Evolutionary conservation across 805 yeast genomes (phyloP).

Genomic region (Wickerhamiella hasegawae): DNA sequence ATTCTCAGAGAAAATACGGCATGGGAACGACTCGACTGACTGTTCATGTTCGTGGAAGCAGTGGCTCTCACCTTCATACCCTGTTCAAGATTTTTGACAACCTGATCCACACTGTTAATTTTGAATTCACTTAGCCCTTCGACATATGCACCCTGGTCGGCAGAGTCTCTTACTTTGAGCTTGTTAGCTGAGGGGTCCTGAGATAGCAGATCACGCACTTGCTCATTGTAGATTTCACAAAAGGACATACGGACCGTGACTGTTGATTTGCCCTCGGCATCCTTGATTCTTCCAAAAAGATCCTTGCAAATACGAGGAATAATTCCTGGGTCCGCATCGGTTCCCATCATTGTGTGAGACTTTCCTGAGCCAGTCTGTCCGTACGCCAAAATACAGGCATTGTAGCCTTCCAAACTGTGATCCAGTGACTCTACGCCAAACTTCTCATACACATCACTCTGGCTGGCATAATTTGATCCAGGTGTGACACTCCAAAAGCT

Average conservation of each 20-base stretch:
- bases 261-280: conserved; percentile 23
- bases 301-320: conserved; percentile 45
- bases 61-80: conserved; percentile 50
- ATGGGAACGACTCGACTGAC: conserved; percentile 61
- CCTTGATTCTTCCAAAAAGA: conserved; percentile 30
- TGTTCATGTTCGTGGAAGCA: conserved; percentile 61
- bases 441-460: conserved; percentile 32
- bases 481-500: conserved; percentile 28
- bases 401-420: conserved; percentile 53
- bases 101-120: conserved; percentile 35
- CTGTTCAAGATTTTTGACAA: conserved; percentile 27
- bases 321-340: conserved; percentile 37
- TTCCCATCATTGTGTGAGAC: conserved; percentile 67
- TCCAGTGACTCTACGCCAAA: conserved; percentile 45
- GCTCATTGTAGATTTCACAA: conserved; percentile 66
- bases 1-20: conserved; percentile 55
- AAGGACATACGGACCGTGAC: conserved; percentile 39
- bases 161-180: conserved; percentile 49
- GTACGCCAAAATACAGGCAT: conserved; percentile 60
- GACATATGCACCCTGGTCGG: conserved; percentile 53
- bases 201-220: conserved; percentile 45
- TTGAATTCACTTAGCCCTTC: conserved; percentile 43
- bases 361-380: conserved; percentile 82
- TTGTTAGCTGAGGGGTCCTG: conserved; percentile 9
- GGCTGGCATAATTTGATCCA: conserved; percentile 29